Evolutionary conservation across 441 rosid species (phyloP).

Genomic region (Gossypium aridum): DNA sequence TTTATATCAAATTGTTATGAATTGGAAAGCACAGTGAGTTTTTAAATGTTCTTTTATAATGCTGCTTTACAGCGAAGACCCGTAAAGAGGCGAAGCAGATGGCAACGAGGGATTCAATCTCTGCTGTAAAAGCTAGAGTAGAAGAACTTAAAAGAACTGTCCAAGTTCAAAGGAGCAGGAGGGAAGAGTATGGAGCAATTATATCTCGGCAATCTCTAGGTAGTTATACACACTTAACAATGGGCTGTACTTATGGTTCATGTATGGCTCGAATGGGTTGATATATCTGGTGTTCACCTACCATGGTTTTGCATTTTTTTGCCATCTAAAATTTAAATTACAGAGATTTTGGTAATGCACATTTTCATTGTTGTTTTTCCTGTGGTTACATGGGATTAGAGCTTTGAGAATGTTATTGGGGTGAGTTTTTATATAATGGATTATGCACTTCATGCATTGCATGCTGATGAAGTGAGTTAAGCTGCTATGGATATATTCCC

Average conservation of each 20-base stretch:
- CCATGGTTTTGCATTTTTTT: background rate
- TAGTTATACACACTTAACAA: constrained; percentile 15
- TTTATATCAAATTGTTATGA: constrained; percentile 5
- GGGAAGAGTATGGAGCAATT: constrained; percentile 44
- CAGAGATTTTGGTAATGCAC: background rate
- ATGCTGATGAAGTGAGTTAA: background rate
- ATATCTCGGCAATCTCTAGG: constrained; percentile 53
- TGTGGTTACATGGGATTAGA: background rate
- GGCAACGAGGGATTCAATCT: constrained; percentile 53
- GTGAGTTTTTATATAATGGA: background rate
- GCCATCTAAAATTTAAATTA: background rate
- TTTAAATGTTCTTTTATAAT: constrained; percentile 5
- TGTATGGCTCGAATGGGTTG: background rate
- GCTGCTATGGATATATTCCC: background rate
- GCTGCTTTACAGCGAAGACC: constrained; percentile 55
- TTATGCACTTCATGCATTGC: background rate
- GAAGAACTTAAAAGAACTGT: constrained; percentile 45
- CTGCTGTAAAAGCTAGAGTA: constrained; percentile 43
- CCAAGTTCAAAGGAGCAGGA: constrained; percentile 47
- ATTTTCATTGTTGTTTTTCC: background rate
- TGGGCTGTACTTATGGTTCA: background rate
- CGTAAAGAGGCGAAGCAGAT: constrained; percentile 72
- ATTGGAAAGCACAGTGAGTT: background rate
- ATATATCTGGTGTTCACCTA: background rate
- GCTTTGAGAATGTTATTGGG: background rate